These are phyloP conservation scores for Coleophoma crateriformis DNA, from an alignment of 2,329 filamentous ascomycete genomes.

Conservation along the genomic window DNA sequence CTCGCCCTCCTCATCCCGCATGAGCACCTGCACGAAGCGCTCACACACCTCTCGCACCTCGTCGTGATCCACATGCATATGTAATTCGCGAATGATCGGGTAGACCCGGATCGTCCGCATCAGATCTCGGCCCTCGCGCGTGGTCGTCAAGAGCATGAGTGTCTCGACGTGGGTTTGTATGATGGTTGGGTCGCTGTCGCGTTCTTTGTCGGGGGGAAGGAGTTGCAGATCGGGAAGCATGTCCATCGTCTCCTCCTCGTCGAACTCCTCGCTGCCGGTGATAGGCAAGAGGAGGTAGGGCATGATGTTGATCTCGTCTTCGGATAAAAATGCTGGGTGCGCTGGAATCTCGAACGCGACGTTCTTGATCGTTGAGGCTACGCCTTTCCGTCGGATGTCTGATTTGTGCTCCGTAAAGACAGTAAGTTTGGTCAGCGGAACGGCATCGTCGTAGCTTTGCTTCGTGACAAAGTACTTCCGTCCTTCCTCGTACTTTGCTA, in stretches of 20 bases:
- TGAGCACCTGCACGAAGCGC: constrained; percentile 68
- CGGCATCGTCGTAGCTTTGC: constrained; percentile 72
- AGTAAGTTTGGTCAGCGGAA: constrained; percentile 87
- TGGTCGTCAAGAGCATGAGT: constrained; percentile 75
- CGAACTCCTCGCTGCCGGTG: constrained; percentile 81
- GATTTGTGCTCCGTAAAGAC: constrained; percentile 93
- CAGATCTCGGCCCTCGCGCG: constrained; percentile 65
- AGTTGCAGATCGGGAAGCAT: constrained; percentile 92
- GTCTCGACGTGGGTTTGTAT: constrained; percentile 88
- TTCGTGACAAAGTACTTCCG: constrained; percentile 68
- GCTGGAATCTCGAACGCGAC: constrained; percentile 74
- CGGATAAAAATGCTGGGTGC: constrained; percentile 65
- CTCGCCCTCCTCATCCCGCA: constrained; percentile 25
- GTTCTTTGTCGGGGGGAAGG: constrained; percentile 80
- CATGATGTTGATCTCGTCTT: constrained; percentile 71
- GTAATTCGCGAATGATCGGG: constrained; percentile 81
- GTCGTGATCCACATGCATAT: constrained; percentile 72
- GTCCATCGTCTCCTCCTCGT: constrained; percentile 75
- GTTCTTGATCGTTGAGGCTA: constrained; percentile 95
- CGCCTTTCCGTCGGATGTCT: constrained; percentile 79
- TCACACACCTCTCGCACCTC: constrained; percentile 81
- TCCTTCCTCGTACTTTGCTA: constrained; percentile 75
- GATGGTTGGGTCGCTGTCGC: constrained; percentile 72
- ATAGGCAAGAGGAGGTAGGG: constrained; percentile 87
- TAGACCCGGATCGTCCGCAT: constrained; percentile 80